Evolutionary conservation across 2,329 filamentous ascomycete genomes (phyloP).

Genomic region (Paecilomyces formosus): DNA sequence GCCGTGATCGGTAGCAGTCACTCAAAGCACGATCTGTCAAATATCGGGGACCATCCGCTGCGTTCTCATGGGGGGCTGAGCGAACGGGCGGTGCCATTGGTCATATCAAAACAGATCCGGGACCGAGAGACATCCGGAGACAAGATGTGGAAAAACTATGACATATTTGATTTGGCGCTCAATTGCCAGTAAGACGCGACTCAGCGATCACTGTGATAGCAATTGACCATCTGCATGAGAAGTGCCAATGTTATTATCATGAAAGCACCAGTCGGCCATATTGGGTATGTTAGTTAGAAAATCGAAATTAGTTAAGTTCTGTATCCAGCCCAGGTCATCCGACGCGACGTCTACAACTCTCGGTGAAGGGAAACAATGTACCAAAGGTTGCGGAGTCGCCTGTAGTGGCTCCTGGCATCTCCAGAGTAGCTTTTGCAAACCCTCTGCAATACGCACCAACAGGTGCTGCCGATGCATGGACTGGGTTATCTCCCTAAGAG

Average conservation of each 20-base stretch:
- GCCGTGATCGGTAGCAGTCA: slow-evolving; percentile 30
- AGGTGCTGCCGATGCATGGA: slow-evolving; percentile 20
- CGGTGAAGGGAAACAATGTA: slow-evolving; percentile 14
- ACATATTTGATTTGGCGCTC: slow-evolving; percentile 31
- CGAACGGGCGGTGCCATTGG: slow-evolving; percentile 31
- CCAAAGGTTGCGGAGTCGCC: slow-evolving; percentile 6
- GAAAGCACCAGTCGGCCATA: slow-evolving; percentile 13
- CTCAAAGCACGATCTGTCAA: slow-evolving; percentile 28
- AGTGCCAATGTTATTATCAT: slow-evolving; percentile 7
- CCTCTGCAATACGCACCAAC: slow-evolving; percentile 18
- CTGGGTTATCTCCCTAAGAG: slow-evolving; percentile 14
- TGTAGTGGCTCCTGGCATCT: slow-evolving; percentile 11
- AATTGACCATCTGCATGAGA: slow-evolving; percentile 2
- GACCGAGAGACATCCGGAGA: slow-evolving; percentile 1
- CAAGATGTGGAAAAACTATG: slow-evolving; percentile 30
- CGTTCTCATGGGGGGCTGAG: slow-evolving; percentile 37
- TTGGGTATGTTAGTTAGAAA: slow-evolving; percentile 18
- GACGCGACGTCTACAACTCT: slow-evolving; percentile 15
- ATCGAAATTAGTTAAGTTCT: slow-evolving; percentile 20
- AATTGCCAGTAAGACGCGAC: slow-evolving; percentile 12
- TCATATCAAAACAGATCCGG: slow-evolving; percentile 21
- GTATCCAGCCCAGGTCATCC: slow-evolving; percentile 21
- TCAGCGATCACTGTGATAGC: background rate
- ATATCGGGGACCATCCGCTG: slow-evolving; percentile 25
- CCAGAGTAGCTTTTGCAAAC: slow-evolving; percentile 16